Percentiles rank a stretch among this genome's conserved stretches.
These are phyloP conservation scores for Malus sylvestris DNA, from an alignment of 306 rosid species.

Conservation along the genomic window DNA sequence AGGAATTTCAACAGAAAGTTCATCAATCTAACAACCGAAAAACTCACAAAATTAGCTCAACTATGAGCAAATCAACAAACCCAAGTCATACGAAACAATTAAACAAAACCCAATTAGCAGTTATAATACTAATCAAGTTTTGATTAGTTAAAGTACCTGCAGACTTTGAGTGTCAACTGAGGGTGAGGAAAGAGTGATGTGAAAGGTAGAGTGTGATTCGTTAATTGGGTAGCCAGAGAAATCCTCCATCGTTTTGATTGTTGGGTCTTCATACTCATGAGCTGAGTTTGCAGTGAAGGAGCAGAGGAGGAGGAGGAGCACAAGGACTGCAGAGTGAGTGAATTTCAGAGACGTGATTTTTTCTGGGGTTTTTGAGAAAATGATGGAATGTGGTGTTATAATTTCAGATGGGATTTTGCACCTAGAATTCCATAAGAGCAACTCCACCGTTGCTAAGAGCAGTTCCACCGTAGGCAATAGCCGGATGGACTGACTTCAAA, in stretches of 20 bases:
- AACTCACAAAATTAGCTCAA: slow-evolving; percentile 1
- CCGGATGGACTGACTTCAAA: too few relatives aligned
- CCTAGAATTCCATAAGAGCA: too few relatives aligned
- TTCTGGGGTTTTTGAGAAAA: neutral
- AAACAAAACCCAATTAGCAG: neutral
- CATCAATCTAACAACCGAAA: slow-evolving; percentile 53
- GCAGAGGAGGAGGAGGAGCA: slow-evolving; percentile 22
- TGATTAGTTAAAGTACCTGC: slow-evolving; percentile 44
- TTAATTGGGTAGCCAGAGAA: slow-evolving; percentile 79
- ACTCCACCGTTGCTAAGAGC: too few relatives aligned
- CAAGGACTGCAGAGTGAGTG: slow-evolving; percentile 10
- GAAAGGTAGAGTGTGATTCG: slow-evolving; percentile 33
- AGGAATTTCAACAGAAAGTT: slow-evolving; percentile 20
- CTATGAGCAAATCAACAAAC: neutral
- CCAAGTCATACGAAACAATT: neutral
- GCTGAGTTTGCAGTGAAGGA: slow-evolving; percentile 28
- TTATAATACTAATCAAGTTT: neutral
- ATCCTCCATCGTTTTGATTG: slow-evolving; percentile 70
- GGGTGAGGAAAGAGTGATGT: slow-evolving; percentile 37
- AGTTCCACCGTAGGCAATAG: too few relatives aligned
- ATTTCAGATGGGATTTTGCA: neutral
- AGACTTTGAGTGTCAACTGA: slow-evolving; percentile 53
- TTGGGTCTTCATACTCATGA: slow-evolving; percentile 50
- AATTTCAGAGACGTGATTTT: slow-evolving; percentile 22
- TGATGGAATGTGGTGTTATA: neutral